These are phyloP conservation scores for Theileria parva DNA, from an alignment of 169 alveolate genomes.

Conservation along the genomic window DNA sequence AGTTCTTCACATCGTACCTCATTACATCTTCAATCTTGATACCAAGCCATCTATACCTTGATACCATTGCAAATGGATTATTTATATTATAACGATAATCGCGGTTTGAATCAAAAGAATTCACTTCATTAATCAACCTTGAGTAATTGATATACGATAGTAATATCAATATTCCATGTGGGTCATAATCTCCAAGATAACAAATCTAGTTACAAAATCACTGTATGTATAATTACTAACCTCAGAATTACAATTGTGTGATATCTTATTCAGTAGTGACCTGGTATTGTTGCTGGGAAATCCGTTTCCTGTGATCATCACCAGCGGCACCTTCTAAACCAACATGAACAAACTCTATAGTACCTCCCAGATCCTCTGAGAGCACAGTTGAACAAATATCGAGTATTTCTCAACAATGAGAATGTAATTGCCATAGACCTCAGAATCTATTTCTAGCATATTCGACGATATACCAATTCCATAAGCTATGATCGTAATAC, in stretches of 20 bases:
- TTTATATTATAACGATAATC: not conserved
- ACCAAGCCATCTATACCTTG: slow-evolving; percentile 60
- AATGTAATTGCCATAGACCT: slow-evolving; percentile 51
- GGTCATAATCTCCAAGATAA: slow-evolving; percentile 70
- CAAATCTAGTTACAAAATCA: slow-evolving; percentile 7
- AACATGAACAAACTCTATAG: slow-evolving; percentile 38
- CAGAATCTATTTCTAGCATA: slow-evolving; percentile 11
- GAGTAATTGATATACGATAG: slow-evolving; percentile 43
- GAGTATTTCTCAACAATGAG: slow-evolving; percentile 68
- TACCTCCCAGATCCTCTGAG: slow-evolving; percentile 31
- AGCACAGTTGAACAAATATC: slow-evolving; percentile 53
- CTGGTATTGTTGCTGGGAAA: slow-evolving; percentile 66
- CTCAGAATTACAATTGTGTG: slow-evolving; percentile 8
- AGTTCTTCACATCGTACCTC: slow-evolving; percentile 34
- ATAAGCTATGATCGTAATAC: slow-evolving; percentile 6
- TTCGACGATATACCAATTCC: slow-evolving; percentile 15
- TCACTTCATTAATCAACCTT: not conserved
- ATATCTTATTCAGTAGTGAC: slow-evolving; percentile 31
- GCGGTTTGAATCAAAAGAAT: not conserved
- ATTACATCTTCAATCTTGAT: slow-evolving; percentile 45
- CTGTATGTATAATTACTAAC: slow-evolving; percentile 9
- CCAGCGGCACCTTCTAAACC: slow-evolving; percentile 53
- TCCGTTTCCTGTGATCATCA: slow-evolving; percentile 69
- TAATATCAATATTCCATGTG: slow-evolving; percentile 65
- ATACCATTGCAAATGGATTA: not conserved